Percentiles rank a stretch among this genome's conserved stretches.
Conservation (phyloP, 208 protist species). For the Novymonas esmeraldas region DNA sequence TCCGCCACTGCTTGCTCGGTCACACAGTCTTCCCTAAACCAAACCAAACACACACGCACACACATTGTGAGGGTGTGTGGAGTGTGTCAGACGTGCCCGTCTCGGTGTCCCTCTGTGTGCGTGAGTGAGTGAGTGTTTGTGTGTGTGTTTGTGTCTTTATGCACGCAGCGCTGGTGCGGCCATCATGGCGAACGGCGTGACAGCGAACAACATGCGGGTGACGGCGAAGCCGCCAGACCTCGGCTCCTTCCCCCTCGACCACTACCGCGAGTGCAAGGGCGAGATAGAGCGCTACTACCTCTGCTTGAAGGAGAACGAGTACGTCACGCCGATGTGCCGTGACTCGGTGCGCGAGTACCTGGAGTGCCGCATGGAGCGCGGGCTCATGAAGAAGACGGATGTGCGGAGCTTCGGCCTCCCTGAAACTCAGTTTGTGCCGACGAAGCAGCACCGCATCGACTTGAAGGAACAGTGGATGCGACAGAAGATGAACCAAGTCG, state of each 20-base stretch:
- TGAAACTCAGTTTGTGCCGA: slow-evolving; percentile 82
- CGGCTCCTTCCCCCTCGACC: slow-evolving; percentile 89
- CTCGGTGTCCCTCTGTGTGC: too few species aligned
- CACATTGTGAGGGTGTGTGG: too few species aligned
- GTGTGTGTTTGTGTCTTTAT: background rate
- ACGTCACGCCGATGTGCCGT: slow-evolving; percentile 86
- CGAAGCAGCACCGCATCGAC: slow-evolving; percentile 73
- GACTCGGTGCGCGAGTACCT: slow-evolving; percentile 78
- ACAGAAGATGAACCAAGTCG: slow-evolving; percentile 82
- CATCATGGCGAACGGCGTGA: slow-evolving; percentile 74
- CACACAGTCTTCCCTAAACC: too few species aligned
- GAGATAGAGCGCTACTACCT: slow-evolving; percentile 81
- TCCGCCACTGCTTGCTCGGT: too few species aligned
- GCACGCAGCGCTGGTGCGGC: too few species aligned
- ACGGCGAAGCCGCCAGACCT: slow-evolving; percentile 75
- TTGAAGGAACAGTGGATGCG: slow-evolving; percentile 74
- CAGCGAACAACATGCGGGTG: slow-evolving; percentile 57
- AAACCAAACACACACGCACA: too few species aligned
- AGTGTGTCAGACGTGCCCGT: too few species aligned
- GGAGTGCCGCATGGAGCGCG: slow-evolving; percentile 85
- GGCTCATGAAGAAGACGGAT: slow-evolving; percentile 85
- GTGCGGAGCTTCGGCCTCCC: slow-evolving; percentile 76
- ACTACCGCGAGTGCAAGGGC: slow-evolving; percentile 88
- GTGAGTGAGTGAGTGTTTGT: background rate
- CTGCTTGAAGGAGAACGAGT: slow-evolving; percentile 82